phyloP scores from a whole-genome alignment of 495 filamentous ascomycete species.

The Bryoglossum gracile region DNA sequence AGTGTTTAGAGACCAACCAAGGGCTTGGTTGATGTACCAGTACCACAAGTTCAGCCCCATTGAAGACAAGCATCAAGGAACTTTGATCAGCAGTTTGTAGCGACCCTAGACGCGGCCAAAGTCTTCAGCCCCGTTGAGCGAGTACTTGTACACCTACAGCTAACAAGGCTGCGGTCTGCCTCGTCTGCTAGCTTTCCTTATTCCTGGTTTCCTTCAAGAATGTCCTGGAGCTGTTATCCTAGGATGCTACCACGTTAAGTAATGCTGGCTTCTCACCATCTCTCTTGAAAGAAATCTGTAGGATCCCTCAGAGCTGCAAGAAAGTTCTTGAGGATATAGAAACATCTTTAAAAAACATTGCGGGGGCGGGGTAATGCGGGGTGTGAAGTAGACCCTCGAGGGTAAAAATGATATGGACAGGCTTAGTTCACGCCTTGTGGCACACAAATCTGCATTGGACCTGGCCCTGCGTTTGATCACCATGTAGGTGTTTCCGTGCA shows the following conservation, averaged over 20 bases:
- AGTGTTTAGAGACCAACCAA: no score
- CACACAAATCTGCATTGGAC: conserved; percentile 21
- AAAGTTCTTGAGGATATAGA: conserved; percentile 19
- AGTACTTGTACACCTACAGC: no score
- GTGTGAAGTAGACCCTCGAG: conserved; percentile 9
- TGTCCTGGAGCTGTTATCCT: conserved; percentile 36
- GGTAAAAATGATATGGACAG: conserved; percentile 20
- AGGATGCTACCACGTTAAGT: conserved; percentile 36
- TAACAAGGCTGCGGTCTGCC: no score
- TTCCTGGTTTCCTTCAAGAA: conserved; percentile 39
- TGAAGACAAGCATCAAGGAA: no score
- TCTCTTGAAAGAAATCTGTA: conserved; percentile 18
- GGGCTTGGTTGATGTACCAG: no score
- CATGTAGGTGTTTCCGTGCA: conserved; percentile 10
- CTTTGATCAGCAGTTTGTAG: no score
- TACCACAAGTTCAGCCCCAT: no score
- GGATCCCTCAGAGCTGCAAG: conserved; percentile 21
- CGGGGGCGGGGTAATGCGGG: neutral
- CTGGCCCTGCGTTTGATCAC: conserved; percentile 22
- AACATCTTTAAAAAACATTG: conserved; percentile 11
- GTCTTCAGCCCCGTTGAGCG: no score
- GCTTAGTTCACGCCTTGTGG: conserved; percentile 23
- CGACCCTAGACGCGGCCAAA: no score
- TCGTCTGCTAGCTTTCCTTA: no score
- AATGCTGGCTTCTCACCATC: conserved; percentile 25